phyloP scores from a whole-genome alignment of 2,329 filamentous ascomycete species.

The Metarhizium album region DNA sequence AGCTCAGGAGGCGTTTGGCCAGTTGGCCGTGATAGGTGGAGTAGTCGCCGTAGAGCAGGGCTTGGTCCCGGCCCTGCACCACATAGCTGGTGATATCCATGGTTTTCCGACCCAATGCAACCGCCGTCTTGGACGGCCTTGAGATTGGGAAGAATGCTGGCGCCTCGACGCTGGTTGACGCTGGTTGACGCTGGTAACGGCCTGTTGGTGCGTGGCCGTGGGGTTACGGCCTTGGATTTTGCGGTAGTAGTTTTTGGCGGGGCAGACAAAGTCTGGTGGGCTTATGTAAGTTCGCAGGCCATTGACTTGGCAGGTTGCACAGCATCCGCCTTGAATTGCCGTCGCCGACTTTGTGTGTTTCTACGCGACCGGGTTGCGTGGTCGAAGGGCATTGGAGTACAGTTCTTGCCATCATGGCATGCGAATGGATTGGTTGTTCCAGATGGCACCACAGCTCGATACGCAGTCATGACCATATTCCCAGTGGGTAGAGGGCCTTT shows the following conservation, averaged over 20 bases:
- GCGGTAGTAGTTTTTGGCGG: not conserved
- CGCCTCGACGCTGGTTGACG: not conserved
- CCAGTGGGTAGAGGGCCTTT: too few species aligned
- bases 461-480: too few species aligned
- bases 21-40: constrained; percentile 72
- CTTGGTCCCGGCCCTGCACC: constrained; percentile 67
- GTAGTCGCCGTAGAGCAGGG: constrained; percentile 82
- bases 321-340: not conserved
- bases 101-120: constrained; percentile 5
- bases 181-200: not conserved
- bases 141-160: not conserved
- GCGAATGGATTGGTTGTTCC: too few species aligned
- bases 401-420: too few species aligned
- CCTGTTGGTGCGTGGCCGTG: constrained; percentile 2
- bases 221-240: too few species aligned
- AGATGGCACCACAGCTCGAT: too few species aligned
- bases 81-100: constrained; percentile 92
- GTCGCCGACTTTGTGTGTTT: not conserved
- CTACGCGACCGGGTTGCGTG: not conserved
- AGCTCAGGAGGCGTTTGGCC: constrained; percentile 68
- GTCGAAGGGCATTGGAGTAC: too few species aligned
- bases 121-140: not conserved
- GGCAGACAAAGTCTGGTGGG: not conserved
- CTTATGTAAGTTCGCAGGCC: not conserved
- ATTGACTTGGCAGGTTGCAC: not conserved